Evolutionary conservation across 306 rosid species (phyloP), one percentile per base, ranked within the genome.

Genomic region (Sophora flavescens): DNA sequence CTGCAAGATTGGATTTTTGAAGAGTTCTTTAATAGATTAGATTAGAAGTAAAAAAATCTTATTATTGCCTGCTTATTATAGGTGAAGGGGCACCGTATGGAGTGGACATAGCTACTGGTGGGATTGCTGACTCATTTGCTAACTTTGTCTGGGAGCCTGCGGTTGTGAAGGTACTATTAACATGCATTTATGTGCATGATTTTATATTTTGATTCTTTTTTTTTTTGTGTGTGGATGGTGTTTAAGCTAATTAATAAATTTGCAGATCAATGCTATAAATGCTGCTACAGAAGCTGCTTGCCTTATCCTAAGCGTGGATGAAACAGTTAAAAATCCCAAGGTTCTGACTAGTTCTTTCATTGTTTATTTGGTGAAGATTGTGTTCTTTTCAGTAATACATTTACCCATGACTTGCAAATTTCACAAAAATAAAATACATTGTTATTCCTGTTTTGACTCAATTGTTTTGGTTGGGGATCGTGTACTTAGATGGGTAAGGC

Each of bases 111-210:
- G 74, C 78, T 83, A 92, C 99, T 16, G 99, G 99, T 72, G 99
- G 99, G 80, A 90, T 96, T 84, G 86, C 97, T 2, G 93, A 96
- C 78, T 92, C 99, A 8, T 91, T 83, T 84, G 92, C 97, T 28
- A 96, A 89, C 86, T 96, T 96, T 68, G 99, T 96, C 70, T 96
- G 99, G 99, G 99, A 96, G 87, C 99, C 99, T 26, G 91, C 99
- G 9, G 87, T 96, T 79, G 99, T 96, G 54, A 96, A 96, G 98
- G 99, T 92, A 80, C 39, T 16, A 22, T 22, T 22, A 26, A 33
- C 45, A 51, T 10, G 10, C 70, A 35, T 56, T 67, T 16, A 22
- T 12, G 18, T 65, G 6, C 8, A 12, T 3, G 9, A 15, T 33
- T 63, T 48, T 58, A 13, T 52, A 16, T 44, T 48, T 59, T 57